phyloP scores from a whole-genome alignment of 2,329 filamentous ascomycete genomes.

The Sporothrix pallida region DNA sequence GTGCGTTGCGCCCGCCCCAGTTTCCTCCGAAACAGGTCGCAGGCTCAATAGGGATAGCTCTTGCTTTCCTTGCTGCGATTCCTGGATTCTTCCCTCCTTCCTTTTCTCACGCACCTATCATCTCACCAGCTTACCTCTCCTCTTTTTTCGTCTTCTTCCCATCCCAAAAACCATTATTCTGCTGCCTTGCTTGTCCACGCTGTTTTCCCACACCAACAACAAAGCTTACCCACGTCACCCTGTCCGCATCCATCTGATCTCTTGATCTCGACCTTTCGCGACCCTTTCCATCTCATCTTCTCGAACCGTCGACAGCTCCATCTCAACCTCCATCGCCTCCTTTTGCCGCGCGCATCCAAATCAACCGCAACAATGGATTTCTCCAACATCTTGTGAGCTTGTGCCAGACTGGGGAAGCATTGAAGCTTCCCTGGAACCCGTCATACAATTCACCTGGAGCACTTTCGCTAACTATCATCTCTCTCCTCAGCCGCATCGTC shows the following conservation, averaged over 20 bases:
- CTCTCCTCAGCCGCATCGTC: conserved; percentile 76
- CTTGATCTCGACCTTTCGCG: neutral
- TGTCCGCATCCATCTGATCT: neutral
- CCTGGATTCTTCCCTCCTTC: too few species aligned
- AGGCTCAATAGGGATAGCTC: neutral
- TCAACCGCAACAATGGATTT: conserved; percentile 60
- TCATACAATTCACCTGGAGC: neutral
- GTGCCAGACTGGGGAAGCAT: neutral
- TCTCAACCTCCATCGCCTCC: neutral
- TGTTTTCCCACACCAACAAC: neutral
- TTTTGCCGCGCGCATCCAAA: conserved; percentile 13
- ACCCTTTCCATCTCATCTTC: neutral
- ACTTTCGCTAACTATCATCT: conserved; percentile 23
- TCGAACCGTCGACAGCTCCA: neutral
- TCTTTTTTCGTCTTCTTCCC: neutral
- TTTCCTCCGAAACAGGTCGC: conserved; percentile 20
- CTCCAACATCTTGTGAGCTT: conserved; percentile 85
- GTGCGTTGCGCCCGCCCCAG: conserved; percentile 5
- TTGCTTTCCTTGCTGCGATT: too few species aligned
- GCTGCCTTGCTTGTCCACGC: conserved; percentile 24
- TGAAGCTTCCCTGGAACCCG: neutral
- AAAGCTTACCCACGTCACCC: conserved; percentile 1
- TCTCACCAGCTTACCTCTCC: neutral
- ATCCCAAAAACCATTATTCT: conserved; percentile 26
- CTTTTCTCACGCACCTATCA: too few species aligned